Conservation (phyloP, 495 filamentous ascomycete species). For the Aspergillus nanangensis region DNA sequence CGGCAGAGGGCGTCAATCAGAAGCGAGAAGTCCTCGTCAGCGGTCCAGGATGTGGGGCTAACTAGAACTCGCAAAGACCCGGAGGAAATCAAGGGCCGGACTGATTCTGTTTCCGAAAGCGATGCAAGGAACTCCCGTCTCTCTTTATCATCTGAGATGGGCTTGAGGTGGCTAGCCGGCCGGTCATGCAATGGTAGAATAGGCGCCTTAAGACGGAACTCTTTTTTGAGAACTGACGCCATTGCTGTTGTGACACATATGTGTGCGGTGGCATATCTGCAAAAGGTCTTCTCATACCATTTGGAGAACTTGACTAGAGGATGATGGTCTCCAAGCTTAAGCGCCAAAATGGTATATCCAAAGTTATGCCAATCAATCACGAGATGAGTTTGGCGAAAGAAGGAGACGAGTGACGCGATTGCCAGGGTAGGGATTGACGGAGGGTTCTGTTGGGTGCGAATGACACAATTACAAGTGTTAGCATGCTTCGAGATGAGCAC, state of each 20-base stretch:
- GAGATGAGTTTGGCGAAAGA: slow-evolving; percentile 72
- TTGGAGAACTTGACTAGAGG: slow-evolving; percentile 72
- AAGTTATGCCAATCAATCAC: slow-evolving; percentile 99
- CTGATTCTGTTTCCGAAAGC: slow-evolving; percentile 53
- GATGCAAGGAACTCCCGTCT: slow-evolving; percentile 55
- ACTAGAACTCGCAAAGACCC: slow-evolving; percentile 65
- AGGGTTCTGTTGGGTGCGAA: slow-evolving; percentile 64
- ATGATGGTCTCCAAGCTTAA: slow-evolving; percentile 58
- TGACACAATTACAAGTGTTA: too few relatives aligned
- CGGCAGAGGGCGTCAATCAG: slow-evolving; percentile 77
- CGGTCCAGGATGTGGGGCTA: slow-evolving; percentile 93
- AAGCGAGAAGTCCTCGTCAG: slow-evolving; percentile 90
- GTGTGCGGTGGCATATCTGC: slow-evolving; percentile 64
- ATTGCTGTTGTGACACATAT: slow-evolving; percentile 89
- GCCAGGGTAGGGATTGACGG: slow-evolving; percentile 89
- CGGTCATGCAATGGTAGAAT: slow-evolving; percentile 80
- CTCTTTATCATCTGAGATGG: slow-evolving; percentile 44
- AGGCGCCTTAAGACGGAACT: slow-evolving; percentile 58
- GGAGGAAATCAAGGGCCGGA: slow-evolving; percentile 49
- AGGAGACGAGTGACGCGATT: slow-evolving; percentile 66
- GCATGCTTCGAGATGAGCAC: too few relatives aligned
- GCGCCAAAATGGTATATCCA: slow-evolving; percentile 87
- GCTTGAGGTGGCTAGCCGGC: slow-evolving; percentile 76
- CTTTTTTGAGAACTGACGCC: slow-evolving; percentile 62
- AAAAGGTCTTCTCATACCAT: slow-evolving; percentile 70